A percentile compares a stretch with the other conserved stretches of the same genome.
These are phyloP conservation scores for Thecaphora frezii DNA, from an alignment of 1,284 basidiomycete genomes.

Conservation along the genomic window DNA sequence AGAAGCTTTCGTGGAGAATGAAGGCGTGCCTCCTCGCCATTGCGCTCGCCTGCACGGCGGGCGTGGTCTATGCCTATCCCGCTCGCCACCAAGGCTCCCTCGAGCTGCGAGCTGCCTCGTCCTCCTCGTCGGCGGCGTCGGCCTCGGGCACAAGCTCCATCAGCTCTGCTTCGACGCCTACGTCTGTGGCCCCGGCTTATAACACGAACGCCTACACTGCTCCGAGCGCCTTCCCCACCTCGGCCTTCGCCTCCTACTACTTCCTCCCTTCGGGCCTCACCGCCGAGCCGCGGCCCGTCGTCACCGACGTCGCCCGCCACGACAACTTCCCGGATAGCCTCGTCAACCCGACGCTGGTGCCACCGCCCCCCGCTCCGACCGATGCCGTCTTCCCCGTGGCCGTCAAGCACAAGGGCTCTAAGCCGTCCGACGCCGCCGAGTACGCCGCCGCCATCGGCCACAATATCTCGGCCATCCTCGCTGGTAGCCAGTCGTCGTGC, in stretches of 20 bases:
- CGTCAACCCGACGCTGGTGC: constrained; percentile 69
- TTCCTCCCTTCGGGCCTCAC: constrained; percentile 30
- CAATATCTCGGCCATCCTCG: constrained; percentile 47
- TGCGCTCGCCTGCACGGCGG: constrained; percentile 12
- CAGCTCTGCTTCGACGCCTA: constrained; percentile 2
- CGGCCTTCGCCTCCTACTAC: constrained; percentile 47
- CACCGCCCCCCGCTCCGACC: constrained; percentile 62
- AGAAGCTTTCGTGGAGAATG: constrained; percentile 17
- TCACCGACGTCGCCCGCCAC: constrained; percentile 41
- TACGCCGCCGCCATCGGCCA: constrained; percentile 65
- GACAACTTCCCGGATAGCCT: constrained; percentile 63
- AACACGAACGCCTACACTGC: constrained; percentile 43
- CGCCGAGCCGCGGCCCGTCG: constrained; percentile 41
- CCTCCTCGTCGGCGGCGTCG: neutral
- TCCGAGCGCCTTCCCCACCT: constrained; percentile 53
- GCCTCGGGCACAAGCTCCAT: neutral
- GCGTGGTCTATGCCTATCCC: constrained; percentile 7
- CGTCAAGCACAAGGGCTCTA: constrained; percentile 56
- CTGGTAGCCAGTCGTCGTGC: constrained; percentile 62
- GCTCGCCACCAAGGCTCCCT: constrained; percentile 5
- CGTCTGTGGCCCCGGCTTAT: no score
- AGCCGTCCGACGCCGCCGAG: neutral
- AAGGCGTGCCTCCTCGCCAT: constrained; percentile 10
- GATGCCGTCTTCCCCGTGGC: constrained; percentile 47
- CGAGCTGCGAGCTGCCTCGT: neutral